These are phyloP conservation scores for Ganoderma multipileum DNA, from an alignment of 1,284 basidiomycete genomes.

Conservation along the genomic window DNA sequence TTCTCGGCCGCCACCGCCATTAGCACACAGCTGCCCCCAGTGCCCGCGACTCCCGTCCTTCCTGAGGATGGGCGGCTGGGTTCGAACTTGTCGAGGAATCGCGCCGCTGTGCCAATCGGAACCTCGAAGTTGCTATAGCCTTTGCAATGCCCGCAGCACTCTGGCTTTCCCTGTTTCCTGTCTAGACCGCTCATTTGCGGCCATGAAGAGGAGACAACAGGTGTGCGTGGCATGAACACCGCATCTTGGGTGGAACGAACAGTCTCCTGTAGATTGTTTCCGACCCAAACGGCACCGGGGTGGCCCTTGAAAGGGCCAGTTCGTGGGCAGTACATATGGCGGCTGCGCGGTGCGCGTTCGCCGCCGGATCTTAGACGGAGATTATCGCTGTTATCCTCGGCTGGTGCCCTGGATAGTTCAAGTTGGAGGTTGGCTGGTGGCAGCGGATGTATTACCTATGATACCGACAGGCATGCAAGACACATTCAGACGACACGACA, in stretches of 20 bases:
- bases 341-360: not conserved
- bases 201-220: not conserved
- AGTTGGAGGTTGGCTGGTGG: not conserved
- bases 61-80: constrained; percentile 52
- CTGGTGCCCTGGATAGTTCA: not conserved
- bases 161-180: not conserved
- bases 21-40: constrained; percentile 26
- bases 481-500: not conserved
- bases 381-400: not conserved
- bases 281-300: not conserved
- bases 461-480: not conserved
- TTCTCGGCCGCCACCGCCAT: constrained; percentile 10
- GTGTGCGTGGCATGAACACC: not conserved
- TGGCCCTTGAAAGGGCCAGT: not conserved
- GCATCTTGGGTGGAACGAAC: not conserved
- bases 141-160: not conserved
- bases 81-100: constrained; percentile 65
- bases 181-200: not conserved
- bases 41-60: constrained; percentile 24
- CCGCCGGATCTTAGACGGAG: not conserved
- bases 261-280: not conserved
- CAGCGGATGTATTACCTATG: not conserved
- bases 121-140: constrained; percentile 45
- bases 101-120: constrained; percentile 57
- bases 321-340: not conserved